Evolutionary conservation across 257 asterid genomes (phyloP).

Genomic region (Solanum pinnatisectum): DNA sequence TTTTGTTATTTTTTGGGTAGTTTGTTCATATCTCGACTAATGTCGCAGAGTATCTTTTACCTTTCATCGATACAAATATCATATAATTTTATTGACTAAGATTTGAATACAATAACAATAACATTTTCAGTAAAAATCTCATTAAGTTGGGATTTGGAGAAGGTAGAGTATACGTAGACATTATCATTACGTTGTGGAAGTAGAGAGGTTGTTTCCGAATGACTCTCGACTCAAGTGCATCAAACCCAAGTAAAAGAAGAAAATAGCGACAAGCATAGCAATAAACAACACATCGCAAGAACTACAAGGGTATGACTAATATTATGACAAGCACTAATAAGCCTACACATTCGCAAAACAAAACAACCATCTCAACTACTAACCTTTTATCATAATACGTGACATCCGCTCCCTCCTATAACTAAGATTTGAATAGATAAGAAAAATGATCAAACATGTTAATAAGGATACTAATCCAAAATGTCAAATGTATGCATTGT

Average conservation of each 20-base stretch:
- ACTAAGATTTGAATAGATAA: not conserved
- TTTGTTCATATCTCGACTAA: not conserved
- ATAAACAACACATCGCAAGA: not conserved
- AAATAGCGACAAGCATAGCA: too few species aligned
- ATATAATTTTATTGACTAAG: not conserved
- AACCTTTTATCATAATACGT: too few species aligned
- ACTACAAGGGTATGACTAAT: not conserved
- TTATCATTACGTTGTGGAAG: too few species aligned
- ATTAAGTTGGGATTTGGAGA: not conserved
- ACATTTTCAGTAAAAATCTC: not conserved
- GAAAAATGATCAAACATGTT: not conserved
- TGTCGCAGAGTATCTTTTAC: not conserved
- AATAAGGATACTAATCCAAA: not conserved
- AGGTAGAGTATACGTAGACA: not conserved
- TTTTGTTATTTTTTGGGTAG: not conserved
- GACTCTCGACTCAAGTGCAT: not conserved
- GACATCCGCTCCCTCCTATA: too few species aligned
- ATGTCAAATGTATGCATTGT: not conserved
- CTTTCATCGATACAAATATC: not conserved
- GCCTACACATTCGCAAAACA: too few species aligned
- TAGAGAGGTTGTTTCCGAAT: not conserved
- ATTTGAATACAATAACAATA: not conserved
- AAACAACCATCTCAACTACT: too few species aligned
- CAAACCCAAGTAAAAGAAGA: not conserved
- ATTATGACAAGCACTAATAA: too few species aligned